Base-by-base conservation (phyloP, 176 grass and related monocot species). In the Elaeis guineensis region DNA sequence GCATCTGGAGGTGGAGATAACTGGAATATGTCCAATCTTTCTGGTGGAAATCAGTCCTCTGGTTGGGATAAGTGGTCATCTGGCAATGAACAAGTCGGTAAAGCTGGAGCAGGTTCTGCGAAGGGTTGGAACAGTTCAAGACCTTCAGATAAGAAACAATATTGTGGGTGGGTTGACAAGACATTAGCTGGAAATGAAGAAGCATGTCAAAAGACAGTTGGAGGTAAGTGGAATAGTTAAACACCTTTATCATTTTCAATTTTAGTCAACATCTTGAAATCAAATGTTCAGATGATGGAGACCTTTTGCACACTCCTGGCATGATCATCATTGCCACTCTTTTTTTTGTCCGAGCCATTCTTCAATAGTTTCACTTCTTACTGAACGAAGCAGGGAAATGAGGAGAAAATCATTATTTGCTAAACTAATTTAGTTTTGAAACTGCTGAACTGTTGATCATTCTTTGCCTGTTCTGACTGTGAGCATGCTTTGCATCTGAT, bases 1-100 rank as follows among this genome's bases (percentile, higher is more conserved):
- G 62, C 26, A 20, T 22, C 53, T 67, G 64, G 64, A 50, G 57
- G 77, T 25, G 63, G 63, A 61, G 62, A 55, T 23, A 69, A 69
- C 26, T 80, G 70, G 70, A 80, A 72, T 3, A 3, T 57, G 16
- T 48, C 69, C 49, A 72, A 66, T 53, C 55, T 24, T 65, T 44
- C 69, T 66, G 55, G 23, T 19, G 14, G 52, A 39, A 50, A 62
- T 17, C 79, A 72, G 21, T 67, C 76, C 39, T 54, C 19, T 63
- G 50, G 52, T 72, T 14, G 9, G 35, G 62, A 80, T 72, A 85
- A 76, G 62, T 63, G 62, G 49, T 55, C 66, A 49, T 71, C 82
- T 17, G 35, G 35, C 35, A 44, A 44, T 14, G 35, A 44, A 44
- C 35, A 44, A 44, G 35, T 12, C 11, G 35, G 9, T 44, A 44